phyloP scores from a whole-genome alignment of 148 eudicot genomes.

The Vaccinium corymbosum region DNA sequence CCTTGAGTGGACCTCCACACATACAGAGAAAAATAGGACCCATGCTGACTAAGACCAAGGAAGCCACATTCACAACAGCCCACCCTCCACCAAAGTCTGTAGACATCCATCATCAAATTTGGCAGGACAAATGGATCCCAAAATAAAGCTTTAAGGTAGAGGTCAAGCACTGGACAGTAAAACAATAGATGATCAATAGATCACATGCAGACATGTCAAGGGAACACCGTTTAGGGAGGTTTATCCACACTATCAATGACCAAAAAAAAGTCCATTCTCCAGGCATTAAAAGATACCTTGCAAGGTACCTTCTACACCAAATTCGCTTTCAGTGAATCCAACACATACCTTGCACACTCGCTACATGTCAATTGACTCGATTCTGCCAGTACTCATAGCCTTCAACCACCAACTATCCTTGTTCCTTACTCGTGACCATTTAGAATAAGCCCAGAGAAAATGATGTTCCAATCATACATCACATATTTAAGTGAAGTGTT shows the following conservation, averaged over 20 bases:
- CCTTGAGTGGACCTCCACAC: not conserved
- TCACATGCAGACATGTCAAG: not conserved
- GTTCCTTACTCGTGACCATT: not conserved
- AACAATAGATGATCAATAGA: not conserved
- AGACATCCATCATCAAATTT: not conserved
- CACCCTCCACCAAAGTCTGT: not conserved
- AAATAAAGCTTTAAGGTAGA: no score
- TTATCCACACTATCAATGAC: not conserved
- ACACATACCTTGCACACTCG: not conserved
- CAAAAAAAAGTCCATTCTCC: not conserved
- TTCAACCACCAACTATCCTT: not conserved
- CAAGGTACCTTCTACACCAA: constrained; percentile 1
- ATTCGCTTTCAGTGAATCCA: not conserved
- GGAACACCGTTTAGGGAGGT: not conserved
- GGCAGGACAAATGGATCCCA: not conserved
- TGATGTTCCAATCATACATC: not conserved
- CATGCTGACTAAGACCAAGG: not conserved
- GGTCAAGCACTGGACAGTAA: not conserved
- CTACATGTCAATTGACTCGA: not conserved
- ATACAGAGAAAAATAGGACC: not conserved
- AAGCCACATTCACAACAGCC: not conserved
- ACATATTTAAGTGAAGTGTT: not conserved
- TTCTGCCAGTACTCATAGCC: not conserved
- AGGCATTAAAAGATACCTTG: not conserved
- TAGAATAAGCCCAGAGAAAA: not conserved